Evolutionary conservation across 495 filamentous ascomycete genomes (phyloP), one percentile per base, ranked within the genome.

Genomic region (Ascobolus immersus): DNA sequence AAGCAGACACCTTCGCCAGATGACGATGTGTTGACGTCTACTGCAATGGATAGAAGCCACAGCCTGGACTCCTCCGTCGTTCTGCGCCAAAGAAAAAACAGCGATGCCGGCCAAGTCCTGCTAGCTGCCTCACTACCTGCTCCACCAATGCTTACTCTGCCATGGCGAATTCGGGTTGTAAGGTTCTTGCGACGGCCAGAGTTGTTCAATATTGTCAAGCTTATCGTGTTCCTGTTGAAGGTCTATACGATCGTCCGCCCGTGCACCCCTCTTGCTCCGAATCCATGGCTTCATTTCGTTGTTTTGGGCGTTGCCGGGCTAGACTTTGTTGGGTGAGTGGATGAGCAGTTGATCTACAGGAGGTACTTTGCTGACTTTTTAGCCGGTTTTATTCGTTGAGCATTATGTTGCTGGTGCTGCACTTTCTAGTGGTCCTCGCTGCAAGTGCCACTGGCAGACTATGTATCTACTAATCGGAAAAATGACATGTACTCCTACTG

Each of bases 221-320:
- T 61, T 31, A 34, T 59, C 4, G 39, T 72, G 3, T 71, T 76
- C 40, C 47, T 69, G 5, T 22, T 58, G 14, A 77, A 78, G 42
- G 41, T 67, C 0, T 47, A 55, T 13, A 61, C 62, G 2, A 43
- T 68, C 1, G 59, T 61, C 8, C 52, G 60, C 34, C 62, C 67
- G 4, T 80, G 74, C 49, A 56, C 55, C 10, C 73, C 74, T 0
- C 50, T 64, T n/a, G 63, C 64, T 1, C 57, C 61, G 8, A 65
- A 62, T 28, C 55, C 66, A 4, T 64, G 56, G 55, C 48, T 74
- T 17, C 52, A 59, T 19, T 77, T 73, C 42, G 64, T 70, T 20
- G 48, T 78, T 12, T 48, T 77, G 4, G 45, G 55, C 11, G 40
- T 74, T 4, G 71, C 72, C 13, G 58, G 59, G 0, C 35, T 74